phyloP scores from a whole-genome alignment of 2,329 filamentous ascomycete species.

The Rhexocercosporidium sp. region DNA sequence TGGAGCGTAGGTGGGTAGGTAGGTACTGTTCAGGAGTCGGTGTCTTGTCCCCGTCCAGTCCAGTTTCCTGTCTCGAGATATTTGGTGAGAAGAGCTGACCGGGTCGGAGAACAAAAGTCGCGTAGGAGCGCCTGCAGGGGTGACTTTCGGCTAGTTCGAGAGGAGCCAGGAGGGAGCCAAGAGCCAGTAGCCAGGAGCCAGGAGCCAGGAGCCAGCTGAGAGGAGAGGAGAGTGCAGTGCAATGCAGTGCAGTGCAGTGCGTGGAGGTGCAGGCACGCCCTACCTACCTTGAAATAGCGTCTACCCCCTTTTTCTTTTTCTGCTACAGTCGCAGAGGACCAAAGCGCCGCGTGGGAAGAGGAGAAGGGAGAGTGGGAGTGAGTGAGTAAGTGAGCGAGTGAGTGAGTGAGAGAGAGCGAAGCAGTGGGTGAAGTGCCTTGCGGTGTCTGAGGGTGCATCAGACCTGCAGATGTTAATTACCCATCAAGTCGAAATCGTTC shows the following conservation, averaged over 20 bases:
- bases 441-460: neutral
- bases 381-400: neutral
- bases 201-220: neutral
- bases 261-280: too few species aligned
- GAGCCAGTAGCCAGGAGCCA: neutral
- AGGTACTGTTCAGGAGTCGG: conserved; percentile 1
- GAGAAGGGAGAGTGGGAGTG: neutral
- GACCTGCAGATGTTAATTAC: neutral
- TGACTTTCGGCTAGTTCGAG: neutral
- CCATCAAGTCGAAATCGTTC: too few species aligned
- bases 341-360: neutral
- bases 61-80: neutral
- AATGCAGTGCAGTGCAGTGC: too few species aligned
- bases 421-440: too few species aligned
- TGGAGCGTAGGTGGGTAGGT: neutral
- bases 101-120: neutral
- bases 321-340: neutral
- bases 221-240: neutral
- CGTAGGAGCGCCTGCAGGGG: conserved; percentile 1
- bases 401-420: too few species aligned
- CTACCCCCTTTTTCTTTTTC: conserved; percentile 12
- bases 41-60: conserved; percentile 9
- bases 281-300: neutral
- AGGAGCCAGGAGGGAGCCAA: neutral
- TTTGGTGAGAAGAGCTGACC: neutral